These are phyloP conservation scores for Berkeleyomyces basicola DNA, from an alignment of 2,329 filamentous ascomycete species.

Conservation along the genomic window DNA sequence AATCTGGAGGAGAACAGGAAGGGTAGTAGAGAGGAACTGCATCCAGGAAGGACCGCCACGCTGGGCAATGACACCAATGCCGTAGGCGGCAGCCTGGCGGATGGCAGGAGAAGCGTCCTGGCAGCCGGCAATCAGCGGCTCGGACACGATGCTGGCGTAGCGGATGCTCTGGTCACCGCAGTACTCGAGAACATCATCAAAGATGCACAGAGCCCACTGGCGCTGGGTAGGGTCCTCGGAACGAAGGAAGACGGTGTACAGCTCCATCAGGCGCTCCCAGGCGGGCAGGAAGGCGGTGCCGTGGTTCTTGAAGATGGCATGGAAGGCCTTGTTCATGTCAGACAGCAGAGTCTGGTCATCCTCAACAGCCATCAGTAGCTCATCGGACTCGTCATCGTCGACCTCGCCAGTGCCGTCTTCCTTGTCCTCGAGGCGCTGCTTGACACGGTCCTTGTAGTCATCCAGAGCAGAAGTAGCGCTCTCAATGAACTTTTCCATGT, in stretches of 20 bases:
- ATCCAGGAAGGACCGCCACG: conserved; percentile 78
- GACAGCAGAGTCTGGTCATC: conserved; percentile 93
- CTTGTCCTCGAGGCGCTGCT: conserved; percentile 67
- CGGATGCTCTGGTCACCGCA: conserved; percentile 77
- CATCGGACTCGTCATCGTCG: conserved; percentile 77
- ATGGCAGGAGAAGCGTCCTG: conserved; percentile 77
- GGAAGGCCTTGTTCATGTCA: conserved; percentile 99
- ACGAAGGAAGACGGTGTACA: conserved; percentile 71
- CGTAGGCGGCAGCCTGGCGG: conserved; percentile 88
- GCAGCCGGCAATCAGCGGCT: conserved; percentile 75
- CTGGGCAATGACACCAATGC: conserved; percentile 87
- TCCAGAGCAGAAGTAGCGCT: conserved; percentile 71
- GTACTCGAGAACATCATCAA: conserved; percentile 96
- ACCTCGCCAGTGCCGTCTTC: conserved; percentile 60
- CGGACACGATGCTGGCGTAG: conserved; percentile 72
- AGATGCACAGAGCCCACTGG: conserved; percentile 97
- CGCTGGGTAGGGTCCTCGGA: conserved; percentile 76
- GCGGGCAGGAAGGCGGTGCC: conserved; percentile 66
- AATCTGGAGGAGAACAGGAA: conserved; percentile 72
- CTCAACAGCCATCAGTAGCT: conserved; percentile 78
- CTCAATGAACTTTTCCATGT: conserved; percentile 79
- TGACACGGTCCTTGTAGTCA: conserved; percentile 82
- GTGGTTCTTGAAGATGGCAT: conserved; percentile 97
- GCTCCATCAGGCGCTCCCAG: conserved; percentile 73
- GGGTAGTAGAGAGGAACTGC: conserved; percentile 63